phyloP scores from a whole-genome alignment of 1,284 basidiomycete genomes.

The Ceratobasidium sp. region DNA sequence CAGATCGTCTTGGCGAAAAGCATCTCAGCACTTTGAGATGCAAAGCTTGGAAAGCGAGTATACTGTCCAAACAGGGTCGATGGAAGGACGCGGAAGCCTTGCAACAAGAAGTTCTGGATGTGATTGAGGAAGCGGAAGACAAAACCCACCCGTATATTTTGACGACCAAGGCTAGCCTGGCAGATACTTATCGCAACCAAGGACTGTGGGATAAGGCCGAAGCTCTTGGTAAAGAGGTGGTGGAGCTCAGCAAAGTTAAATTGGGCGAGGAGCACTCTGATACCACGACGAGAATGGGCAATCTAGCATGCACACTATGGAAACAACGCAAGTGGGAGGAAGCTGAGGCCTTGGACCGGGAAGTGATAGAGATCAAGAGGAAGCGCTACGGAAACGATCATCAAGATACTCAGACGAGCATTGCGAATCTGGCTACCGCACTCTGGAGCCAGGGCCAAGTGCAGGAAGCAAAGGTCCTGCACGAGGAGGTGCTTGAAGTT shows the following conservation, averaged over 20 bases:
- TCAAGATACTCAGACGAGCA: background rate
- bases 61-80: background rate
- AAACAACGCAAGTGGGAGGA: slow-evolving; percentile 9
- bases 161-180: slow-evolving; percentile 32
- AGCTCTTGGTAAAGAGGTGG: background rate
- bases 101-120: background rate
- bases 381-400: background rate
- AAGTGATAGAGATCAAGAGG: background rate
- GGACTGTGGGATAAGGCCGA: slow-evolving; percentile 19
- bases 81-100: slow-evolving; percentile 9
- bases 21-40: slow-evolving; percentile 1
- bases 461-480: background rate
- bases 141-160: slow-evolving; percentile 37
- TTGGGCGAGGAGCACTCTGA: slow-evolving; percentile 9
- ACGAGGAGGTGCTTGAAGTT: slow-evolving; percentile 3
- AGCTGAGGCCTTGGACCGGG: background rate
- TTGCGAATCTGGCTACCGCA: slow-evolving; percentile 2
- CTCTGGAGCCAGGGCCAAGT: background rate
- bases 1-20: slow-evolving; percentile 1
- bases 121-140: slow-evolving; percentile 25
- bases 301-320: slow-evolving; percentile 17
- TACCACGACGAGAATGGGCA: slow-evolving; percentile 3
- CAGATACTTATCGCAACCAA: slow-evolving; percentile 29
- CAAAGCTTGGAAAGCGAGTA: background rate
- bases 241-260: background rate